These are phyloP conservation scores for Debaryomycetaceae sp. DNA, from an alignment of 1,139 yeast genomes.

Conservation along the genomic window DNA sequence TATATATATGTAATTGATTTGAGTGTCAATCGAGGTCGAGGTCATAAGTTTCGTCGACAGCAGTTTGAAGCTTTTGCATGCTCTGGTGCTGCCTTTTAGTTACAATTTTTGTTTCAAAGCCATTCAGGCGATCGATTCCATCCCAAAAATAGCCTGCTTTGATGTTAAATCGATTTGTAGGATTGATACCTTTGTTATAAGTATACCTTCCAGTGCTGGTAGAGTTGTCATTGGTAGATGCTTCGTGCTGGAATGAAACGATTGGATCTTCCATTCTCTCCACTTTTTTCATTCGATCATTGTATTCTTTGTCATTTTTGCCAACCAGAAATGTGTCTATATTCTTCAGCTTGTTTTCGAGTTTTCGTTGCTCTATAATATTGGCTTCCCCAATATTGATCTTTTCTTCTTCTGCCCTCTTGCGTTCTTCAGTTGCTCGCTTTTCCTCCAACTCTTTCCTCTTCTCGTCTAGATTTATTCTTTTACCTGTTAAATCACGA, in stretches of 20 bases:
- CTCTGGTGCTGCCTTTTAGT: conserved; percentile 31
- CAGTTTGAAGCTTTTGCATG: conserved; percentile 12
- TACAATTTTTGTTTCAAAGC: conserved; percentile 73
- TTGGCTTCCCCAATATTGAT: conserved; percentile 28
- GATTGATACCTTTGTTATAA: conserved; percentile 48
- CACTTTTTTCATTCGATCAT: conserved; percentile 27
- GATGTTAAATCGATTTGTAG: conserved; percentile 72
- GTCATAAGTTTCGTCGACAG: conserved; percentile 19
- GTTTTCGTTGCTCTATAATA: conserved; percentile 46
- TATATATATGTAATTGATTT: conserved; percentile 1
- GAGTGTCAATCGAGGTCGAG: conserved; percentile 17
- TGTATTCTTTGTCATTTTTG: conserved; percentile 36
- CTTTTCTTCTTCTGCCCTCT: conserved; percentile 7
- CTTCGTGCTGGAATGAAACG: conserved; percentile 31
- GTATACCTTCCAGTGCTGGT: conserved; percentile 15
- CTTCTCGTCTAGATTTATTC: conserved; percentile 29
- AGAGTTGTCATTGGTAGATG: conserved; percentile 37
- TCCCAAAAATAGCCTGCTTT: conserved; percentile 89
- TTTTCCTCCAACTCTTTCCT: conserved; percentile 16
- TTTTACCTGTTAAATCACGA: conserved; percentile 38
- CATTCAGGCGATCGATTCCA: conserved; percentile 87
- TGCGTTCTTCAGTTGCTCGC: conserved; percentile 44
- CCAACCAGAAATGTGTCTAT: conserved; percentile 25
- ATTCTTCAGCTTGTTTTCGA: conserved; percentile 29
- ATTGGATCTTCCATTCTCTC: conserved; percentile 71